Percentiles rank a stretch among this genome's conserved stretches.
These are phyloP conservation scores for Fusarium setosum DNA, from an alignment of 2,329 filamentous ascomycete genomes.

Conservation along the genomic window DNA sequence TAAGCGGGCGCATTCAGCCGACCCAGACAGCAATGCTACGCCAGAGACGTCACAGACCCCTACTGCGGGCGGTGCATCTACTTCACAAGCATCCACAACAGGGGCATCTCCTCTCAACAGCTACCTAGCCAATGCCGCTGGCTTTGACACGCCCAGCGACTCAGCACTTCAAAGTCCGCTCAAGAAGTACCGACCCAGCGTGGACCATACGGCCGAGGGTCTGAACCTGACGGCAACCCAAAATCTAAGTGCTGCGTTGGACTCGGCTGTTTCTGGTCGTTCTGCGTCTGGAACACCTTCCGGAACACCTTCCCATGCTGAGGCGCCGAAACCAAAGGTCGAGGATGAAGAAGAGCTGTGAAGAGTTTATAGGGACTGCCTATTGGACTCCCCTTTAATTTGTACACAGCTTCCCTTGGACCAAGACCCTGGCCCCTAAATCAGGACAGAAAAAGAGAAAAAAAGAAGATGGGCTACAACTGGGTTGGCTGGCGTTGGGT, in stretches of 20 bases:
- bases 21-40: constrained; percentile 64
- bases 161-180: constrained; percentile 74
- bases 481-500: constrained; percentile 17
- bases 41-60: constrained; percentile 49
- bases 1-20: constrained; percentile 82
- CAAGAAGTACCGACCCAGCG: constrained; percentile 78
- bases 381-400: neutral
- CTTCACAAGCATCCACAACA: constrained; percentile 23
- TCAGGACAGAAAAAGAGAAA: constrained; percentile 13
- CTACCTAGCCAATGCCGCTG: constrained; percentile 16
- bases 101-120: constrained; percentile 28
- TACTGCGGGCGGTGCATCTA: constrained; percentile 59
- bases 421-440: constrained; percentile 3
- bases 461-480: constrained; percentile 7
- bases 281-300: constrained; percentile 36
- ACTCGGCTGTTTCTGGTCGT: constrained; percentile 42
- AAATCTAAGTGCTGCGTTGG: constrained; percentile 50
- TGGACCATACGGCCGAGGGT: constrained; percentile 43
- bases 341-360: constrained; percentile 56
- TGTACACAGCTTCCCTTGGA: neutral
- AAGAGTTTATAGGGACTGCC: neutral
- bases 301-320: constrained; percentile 33
- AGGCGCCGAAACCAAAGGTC: constrained; percentile 40
- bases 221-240: constrained; percentile 45
- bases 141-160: constrained; percentile 47